phyloP scores from a whole-genome alignment of 345 rosid genomes.

The Lepidium africanum region DNA sequence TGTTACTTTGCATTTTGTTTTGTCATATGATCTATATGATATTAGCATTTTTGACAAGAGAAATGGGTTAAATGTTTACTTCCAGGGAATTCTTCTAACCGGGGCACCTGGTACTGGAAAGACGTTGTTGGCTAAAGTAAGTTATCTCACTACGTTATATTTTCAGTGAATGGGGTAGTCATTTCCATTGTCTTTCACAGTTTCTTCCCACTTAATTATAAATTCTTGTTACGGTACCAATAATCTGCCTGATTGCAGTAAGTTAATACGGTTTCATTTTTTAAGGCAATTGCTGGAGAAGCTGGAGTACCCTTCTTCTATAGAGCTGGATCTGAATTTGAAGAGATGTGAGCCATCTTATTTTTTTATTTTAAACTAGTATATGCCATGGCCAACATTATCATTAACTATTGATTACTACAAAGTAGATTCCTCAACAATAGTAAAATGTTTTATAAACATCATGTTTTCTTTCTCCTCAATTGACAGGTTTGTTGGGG shows the following conservation, averaged over 20 bases:
- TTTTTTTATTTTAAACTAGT: too few species aligned
- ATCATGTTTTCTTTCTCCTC: slow-evolving; percentile 8
- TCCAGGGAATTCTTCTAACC: slow-evolving; percentile 95
- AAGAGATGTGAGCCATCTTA: slow-evolving; percentile 77
- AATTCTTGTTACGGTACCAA: neutral
- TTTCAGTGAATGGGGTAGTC: neutral
- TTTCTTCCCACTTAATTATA: neutral
- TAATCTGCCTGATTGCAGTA: neutral
- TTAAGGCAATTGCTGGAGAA: slow-evolving; percentile 99
- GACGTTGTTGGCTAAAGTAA: slow-evolving; percentile 94
- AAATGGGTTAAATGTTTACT: slow-evolving; percentile 8
- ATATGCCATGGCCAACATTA: neutral
- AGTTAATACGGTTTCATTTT: slow-evolving; percentile 16
- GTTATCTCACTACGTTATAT: neutral
- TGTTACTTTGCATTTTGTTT: neutral
- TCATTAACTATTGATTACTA: neutral
- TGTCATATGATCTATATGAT: neutral
- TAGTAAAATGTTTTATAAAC: neutral
- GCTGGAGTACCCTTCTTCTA: slow-evolving; percentile 99
- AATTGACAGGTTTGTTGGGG: slow-evolving; percentile 91
- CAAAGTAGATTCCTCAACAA: neutral
- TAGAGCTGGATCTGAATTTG: slow-evolving; percentile 99
- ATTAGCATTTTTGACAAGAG: slow-evolving; percentile 4
- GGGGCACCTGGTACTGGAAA: slow-evolving; percentile 99
- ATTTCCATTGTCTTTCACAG: neutral